These are phyloP conservation scores for Mrakia gelida DNA, from an alignment of 768 basidiomycete species.

Conservation along the genomic window DNA sequence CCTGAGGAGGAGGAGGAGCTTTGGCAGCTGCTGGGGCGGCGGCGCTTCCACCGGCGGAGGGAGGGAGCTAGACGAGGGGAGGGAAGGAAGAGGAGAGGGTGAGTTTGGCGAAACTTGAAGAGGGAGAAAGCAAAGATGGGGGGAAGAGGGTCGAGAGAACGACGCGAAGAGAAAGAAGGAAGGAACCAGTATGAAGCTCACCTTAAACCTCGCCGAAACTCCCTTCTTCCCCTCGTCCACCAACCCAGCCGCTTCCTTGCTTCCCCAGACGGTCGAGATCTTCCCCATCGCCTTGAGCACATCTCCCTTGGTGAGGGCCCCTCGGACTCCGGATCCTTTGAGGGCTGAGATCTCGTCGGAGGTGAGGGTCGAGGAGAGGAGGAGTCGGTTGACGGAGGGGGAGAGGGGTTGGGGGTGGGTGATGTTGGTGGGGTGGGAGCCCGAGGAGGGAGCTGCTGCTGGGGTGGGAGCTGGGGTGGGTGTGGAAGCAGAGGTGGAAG, in stretches of 20 bases:
- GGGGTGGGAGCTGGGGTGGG: neutral
- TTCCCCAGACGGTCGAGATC: slow-evolving; percentile 49
- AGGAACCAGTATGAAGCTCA: slow-evolving; percentile 12
- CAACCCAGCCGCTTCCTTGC: slow-evolving; percentile 36
- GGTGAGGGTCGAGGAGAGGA: slow-evolving; percentile 44
- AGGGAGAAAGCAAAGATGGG: no score
- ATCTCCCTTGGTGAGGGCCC: slow-evolving; percentile 96
- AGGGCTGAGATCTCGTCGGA: slow-evolving; percentile 53
- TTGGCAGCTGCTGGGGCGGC: neutral
- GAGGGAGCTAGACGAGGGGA: neutral
- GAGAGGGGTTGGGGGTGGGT: slow-evolving; percentile 66
- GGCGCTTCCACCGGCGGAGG: neutral
- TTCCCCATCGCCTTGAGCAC: slow-evolving; percentile 80
- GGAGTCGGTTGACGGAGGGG: slow-evolving; percentile 81
- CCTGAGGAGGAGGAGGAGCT: slow-evolving; percentile 19
- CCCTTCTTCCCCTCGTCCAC: slow-evolving; percentile 15
- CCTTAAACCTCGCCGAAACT: slow-evolving; percentile 19
- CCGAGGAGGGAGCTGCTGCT: slow-evolving; percentile 33
- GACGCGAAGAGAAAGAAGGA: neutral
- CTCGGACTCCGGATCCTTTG: slow-evolving; percentile 81
- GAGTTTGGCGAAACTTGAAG: neutral
- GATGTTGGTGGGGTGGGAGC: slow-evolving; percentile 39
- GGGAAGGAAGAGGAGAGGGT: neutral
- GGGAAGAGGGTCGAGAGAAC: neutral
- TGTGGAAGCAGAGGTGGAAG: neutral